phyloP scores from a whole-genome alignment of 2,329 filamentous ascomycete genomes.

The Cladosporium oxysporum region DNA sequence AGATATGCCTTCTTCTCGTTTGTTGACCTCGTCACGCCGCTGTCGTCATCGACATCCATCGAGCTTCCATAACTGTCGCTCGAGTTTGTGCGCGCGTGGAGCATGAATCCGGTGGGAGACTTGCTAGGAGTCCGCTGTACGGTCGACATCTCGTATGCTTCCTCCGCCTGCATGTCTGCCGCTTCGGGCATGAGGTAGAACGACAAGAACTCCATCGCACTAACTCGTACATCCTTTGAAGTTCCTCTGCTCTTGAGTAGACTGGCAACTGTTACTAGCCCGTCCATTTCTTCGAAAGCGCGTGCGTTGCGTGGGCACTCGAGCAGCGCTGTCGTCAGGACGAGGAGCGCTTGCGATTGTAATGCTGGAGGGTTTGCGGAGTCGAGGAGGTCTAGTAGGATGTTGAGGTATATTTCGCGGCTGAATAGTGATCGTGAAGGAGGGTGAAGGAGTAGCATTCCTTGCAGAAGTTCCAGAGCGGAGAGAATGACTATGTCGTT shows the following conservation, averaged over 20 bases:
- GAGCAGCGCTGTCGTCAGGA: slow-evolving; percentile 84
- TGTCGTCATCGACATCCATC: slow-evolving; percentile 39
- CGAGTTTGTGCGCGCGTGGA: slow-evolving; percentile 34
- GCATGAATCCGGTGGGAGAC: slow-evolving; percentile 19
- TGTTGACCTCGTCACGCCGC: slow-evolving; percentile 60
- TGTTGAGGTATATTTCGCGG: slow-evolving; percentile 92
- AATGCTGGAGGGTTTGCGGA: slow-evolving; percentile 86
- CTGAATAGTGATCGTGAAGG: slow-evolving; percentile 85
- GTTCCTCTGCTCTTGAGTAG: slow-evolving; percentile 89
- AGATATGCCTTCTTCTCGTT: slow-evolving; percentile 71
- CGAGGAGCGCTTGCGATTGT: slow-evolving; percentile 85
- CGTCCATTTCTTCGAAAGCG: slow-evolving; percentile 88
- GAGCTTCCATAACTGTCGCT: slow-evolving; percentile 36
- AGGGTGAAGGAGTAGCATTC: slow-evolving; percentile 82
- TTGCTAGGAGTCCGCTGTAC: slow-evolving; percentile 32
- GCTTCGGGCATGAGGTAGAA: slow-evolving; percentile 97
- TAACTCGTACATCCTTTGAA: slow-evolving; percentile 85
- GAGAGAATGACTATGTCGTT: slow-evolving; percentile 88
- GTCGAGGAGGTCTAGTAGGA: slow-evolving; percentile 92
- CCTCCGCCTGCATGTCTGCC: slow-evolving; percentile 25
- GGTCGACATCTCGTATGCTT: slow-evolving; percentile 32
- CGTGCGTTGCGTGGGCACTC: slow-evolving; percentile 85
- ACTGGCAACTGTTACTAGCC: slow-evolving; percentile 85
- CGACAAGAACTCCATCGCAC: slow-evolving; percentile 95
- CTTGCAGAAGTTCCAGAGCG: slow-evolving; percentile 86